These are phyloP conservation scores for Aureobasidium vineae DNA, from an alignment of 2,329 filamentous ascomycete species.

Conservation along the genomic window DNA sequence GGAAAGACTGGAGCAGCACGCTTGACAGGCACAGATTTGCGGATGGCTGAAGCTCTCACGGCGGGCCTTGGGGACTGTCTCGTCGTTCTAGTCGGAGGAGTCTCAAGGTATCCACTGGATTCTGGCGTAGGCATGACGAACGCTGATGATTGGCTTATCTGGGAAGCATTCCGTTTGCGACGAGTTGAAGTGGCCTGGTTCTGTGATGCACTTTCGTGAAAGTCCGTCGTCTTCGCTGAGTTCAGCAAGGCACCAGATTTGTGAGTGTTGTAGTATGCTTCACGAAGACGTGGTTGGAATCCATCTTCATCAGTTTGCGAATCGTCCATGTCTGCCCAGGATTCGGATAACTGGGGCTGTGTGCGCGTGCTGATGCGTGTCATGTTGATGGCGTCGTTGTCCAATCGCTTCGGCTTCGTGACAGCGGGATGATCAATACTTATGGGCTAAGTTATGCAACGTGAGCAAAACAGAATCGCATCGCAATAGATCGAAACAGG, in stretches of 20 bases:
- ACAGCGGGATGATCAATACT: not conserved
- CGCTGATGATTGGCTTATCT: constrained; percentile 1
- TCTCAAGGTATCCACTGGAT: not conserved
- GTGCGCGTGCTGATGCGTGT: constrained; percentile 16
- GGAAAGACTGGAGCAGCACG: not conserved
- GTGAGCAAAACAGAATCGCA: not conserved
- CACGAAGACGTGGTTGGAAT: constrained; percentile 13
- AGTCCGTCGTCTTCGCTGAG: not conserved
- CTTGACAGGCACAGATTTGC: not conserved
- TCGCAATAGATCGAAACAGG: not conserved
- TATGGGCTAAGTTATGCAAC: not conserved
- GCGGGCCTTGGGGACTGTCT: constrained; percentile 2
- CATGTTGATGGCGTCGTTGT: constrained; percentile 10
- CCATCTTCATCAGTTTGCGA: constrained; percentile 4
- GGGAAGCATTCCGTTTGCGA: constrained; percentile 20
- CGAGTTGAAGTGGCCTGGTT: not conserved
- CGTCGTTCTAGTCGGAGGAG: not conserved
- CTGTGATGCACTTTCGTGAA: not conserved
- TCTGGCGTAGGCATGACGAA: constrained; percentile 26
- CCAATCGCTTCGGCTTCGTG: constrained; percentile 1
- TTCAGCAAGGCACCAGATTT: not conserved
- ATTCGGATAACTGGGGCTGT: constrained; percentile 25
- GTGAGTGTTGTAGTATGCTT: constrained; percentile 22
- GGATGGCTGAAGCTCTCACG: constrained; percentile 31
- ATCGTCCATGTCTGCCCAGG: constrained; percentile 27